These are phyloP conservation scores for Chaetomiaceae sp. DNA, from an alignment of 2,329 filamentous ascomycete species.

Conservation along the genomic window DNA sequence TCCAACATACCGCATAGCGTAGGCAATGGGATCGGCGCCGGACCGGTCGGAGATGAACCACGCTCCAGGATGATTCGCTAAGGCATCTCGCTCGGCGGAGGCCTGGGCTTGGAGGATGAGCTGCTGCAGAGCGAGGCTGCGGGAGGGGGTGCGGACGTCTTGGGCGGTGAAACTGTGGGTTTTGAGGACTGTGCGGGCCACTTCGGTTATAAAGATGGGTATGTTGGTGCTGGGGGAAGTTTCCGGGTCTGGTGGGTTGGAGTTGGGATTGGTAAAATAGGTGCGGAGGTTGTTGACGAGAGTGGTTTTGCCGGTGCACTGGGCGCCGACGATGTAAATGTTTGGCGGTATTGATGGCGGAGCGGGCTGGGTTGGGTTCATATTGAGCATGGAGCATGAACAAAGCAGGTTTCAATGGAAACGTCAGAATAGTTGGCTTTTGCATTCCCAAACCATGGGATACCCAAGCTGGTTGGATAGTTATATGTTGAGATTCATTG, in stretches of 20 bases:
- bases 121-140: conserved; percentile 35
- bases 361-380: neutral
- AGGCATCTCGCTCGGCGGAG: conserved; percentile 30
- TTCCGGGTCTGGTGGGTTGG: too few relatives aligned
- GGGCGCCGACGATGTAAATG: conserved; percentile 43
- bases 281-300: conserved; percentile 34
- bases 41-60: conserved; percentile 44
- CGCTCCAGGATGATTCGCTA: too few relatives aligned
- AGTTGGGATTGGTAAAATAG: conserved; percentile 20
- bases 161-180: conserved; percentile 32
- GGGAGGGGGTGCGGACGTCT: conserved; percentile 32
- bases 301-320: conserved; percentile 44
- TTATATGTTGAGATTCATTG: too few relatives aligned
- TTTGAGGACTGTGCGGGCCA: conserved; percentile 35
- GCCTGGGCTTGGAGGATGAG: conserved; percentile 37
- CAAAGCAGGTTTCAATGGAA: too few relatives aligned
- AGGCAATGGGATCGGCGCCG: conserved; percentile 40
- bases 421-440: too few relatives aligned
- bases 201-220: conserved; percentile 37
- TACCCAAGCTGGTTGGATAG: too few relatives aligned
- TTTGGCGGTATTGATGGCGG: neutral
- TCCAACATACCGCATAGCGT: conserved; percentile 33
- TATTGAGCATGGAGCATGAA: too few relatives aligned
- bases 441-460: too few relatives aligned
- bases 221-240: conserved; percentile 18